Evolutionary conservation across 176 grass and related monocot species (phyloP).

Genomic region (Eremochloa ophiuroides): DNA sequence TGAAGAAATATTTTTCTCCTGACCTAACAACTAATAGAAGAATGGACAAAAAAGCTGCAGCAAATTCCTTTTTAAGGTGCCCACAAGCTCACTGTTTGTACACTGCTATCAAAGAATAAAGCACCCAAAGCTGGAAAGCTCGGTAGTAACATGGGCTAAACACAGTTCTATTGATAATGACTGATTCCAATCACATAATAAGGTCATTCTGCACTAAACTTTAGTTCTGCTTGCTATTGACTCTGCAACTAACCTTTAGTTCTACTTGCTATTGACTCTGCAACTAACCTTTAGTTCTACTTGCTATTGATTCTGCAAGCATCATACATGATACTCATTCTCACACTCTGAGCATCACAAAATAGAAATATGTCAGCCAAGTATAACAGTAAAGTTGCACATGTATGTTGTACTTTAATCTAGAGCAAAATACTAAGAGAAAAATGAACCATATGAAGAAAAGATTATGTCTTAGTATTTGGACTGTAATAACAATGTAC

Average conservation of each 20-base stretch:
- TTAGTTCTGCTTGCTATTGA: no score
- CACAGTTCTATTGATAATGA: neutral
- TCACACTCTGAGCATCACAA: constrained; percentile 70
- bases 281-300: constrained; percentile 68
- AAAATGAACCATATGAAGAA: neutral
- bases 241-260: no score
- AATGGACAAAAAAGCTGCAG: no score
- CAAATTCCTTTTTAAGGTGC: neutral
- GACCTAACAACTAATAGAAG: no score
- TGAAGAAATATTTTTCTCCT: no score
- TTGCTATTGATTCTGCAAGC: constrained; percentile 57
- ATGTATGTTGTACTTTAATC: neutral
- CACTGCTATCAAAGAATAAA: neutral
- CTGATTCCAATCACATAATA: neutral
- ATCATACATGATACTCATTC: constrained; percentile 95
- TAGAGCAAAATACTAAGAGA: neutral
- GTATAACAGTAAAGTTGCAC: neutral
- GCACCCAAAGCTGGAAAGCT: neutral
- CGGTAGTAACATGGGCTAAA: neutral
- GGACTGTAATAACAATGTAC: neutral
- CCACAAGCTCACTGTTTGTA: neutral
- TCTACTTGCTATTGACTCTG: no score
- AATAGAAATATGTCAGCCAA: constrained; percentile 17
- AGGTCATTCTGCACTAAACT: neutral
- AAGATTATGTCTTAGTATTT: no score